These are phyloP conservation scores for Phyllostachys edulis DNA, from an alignment of 176 grass and related monocot genomes.

Conservation along the genomic window DNA sequence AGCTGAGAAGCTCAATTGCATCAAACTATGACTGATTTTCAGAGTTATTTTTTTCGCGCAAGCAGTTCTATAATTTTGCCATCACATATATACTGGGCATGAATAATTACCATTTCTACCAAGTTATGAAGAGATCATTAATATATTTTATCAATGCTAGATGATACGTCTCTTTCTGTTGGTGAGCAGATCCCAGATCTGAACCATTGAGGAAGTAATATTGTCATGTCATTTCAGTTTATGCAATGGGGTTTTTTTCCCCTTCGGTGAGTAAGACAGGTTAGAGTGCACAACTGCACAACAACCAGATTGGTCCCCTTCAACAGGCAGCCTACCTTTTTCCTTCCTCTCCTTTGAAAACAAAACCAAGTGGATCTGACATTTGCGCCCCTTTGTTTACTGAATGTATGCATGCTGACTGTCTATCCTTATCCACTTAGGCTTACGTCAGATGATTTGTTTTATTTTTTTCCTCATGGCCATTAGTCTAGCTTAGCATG, in stretches of 20 bases:
- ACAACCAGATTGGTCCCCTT: conserved; percentile 36
- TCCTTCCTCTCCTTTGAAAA: neutral
- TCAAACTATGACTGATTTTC: neutral
- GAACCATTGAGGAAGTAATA: neutral
- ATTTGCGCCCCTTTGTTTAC: neutral
- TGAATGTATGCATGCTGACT: conserved; percentile 26
- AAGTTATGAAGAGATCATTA: neutral
- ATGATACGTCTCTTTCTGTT: conserved; percentile 29
- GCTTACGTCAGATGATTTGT: neutral
- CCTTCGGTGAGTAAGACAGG: conserved; percentile 11
- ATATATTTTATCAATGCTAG: neutral
- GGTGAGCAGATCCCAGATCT: conserved; percentile 19
- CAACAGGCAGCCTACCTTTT: conserved; percentile 9
- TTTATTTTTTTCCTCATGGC: neutral
- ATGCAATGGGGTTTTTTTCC: neutral
- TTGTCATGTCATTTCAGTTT: conserved; percentile 11
- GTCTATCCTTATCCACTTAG: conserved; percentile 42
- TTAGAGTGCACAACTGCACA: neutral
- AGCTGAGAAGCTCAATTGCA: neutral
- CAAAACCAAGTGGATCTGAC: conserved; percentile 24
- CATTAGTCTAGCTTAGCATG: neutral
- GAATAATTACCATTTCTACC: neutral
- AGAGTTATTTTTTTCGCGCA: neutral
- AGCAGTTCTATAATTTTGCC: neutral
- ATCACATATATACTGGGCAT: neutral